phyloP scores from a whole-genome alignment of 208 protist species.

The Acanthamoeba divionensis region DNA sequence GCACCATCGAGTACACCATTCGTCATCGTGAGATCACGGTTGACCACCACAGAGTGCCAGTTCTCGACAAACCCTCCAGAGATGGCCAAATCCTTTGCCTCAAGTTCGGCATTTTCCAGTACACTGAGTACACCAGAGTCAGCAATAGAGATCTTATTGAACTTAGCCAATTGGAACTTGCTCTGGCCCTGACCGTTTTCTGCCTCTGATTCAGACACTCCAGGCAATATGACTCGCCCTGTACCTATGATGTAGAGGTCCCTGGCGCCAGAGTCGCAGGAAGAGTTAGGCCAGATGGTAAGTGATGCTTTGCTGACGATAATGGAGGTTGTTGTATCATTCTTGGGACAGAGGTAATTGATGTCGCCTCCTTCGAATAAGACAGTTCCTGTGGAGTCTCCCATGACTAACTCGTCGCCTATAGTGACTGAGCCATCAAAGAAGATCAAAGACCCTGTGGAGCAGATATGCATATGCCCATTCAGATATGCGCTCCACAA shows the following conservation, averaged over 20 bases:
- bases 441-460: not conserved
- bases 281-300: conserved; percentile 41
- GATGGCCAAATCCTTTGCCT: too few relatives aligned
- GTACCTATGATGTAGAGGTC: too few relatives aligned
- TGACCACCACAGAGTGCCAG: not conserved
- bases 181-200: too few relatives aligned
- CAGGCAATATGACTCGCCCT: too few relatives aligned
- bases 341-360: conserved; percentile 3
- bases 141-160: too few relatives aligned
- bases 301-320: conserved; percentile 8
- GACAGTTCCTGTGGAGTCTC: not conserved
- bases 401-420: not conserved
- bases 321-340: conserved; percentile 26
- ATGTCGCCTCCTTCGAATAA: not conserved
- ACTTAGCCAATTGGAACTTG: too few relatives aligned
- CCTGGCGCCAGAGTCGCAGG: not conserved
- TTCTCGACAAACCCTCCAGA: too few relatives aligned
- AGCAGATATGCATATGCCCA: conserved; percentile 6
- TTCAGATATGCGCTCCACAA: not conserved
- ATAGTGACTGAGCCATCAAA: not conserved
- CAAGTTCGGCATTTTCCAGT: too few relatives aligned
- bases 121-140: too few relatives aligned
- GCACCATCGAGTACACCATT: not conserved
- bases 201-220: too few relatives aligned
- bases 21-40: not conserved